These are phyloP conservation scores for Vitellaria paradoxa DNA, from an alignment of 179 eudicot species.

Conservation along the genomic window DNA sequence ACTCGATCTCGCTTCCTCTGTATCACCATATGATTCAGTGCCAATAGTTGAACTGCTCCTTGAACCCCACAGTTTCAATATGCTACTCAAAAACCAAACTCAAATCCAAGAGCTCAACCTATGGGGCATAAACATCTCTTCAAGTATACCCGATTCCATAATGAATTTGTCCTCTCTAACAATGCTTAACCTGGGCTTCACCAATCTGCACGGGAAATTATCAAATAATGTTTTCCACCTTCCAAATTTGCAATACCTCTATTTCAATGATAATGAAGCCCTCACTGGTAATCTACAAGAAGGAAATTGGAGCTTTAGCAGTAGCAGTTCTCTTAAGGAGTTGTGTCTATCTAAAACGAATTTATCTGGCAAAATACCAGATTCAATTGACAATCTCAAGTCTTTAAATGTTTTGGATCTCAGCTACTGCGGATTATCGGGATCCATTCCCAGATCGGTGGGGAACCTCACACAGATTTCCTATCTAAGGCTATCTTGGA, in stretches of 20 bases:
- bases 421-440: too few relatives aligned
- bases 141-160: background rate
- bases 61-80: conserved; percentile 15
- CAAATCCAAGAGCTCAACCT: conserved; percentile 4
- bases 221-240: too few relatives aligned
- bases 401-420: background rate
- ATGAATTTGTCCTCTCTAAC: background rate
- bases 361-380: background rate
- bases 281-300: background rate
- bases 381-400: too few relatives aligned
- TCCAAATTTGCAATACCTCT: conserved; percentile 12
- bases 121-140: background rate
- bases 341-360: background rate
- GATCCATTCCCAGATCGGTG: background rate
- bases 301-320: too few relatives aligned
- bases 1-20: conserved; percentile 4
- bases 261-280: background rate
- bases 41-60: conserved; percentile 12
- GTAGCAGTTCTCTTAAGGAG: background rate
- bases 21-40: conserved; percentile 8
- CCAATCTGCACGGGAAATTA: background rate
- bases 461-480: background rate
- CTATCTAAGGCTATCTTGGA: background rate
- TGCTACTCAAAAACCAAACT: background rate
- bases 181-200: conserved; percentile 2